phyloP scores from a whole-genome alignment of 1,284 basidiomycete species.

The Ustilago shanxiensis region DNA sequence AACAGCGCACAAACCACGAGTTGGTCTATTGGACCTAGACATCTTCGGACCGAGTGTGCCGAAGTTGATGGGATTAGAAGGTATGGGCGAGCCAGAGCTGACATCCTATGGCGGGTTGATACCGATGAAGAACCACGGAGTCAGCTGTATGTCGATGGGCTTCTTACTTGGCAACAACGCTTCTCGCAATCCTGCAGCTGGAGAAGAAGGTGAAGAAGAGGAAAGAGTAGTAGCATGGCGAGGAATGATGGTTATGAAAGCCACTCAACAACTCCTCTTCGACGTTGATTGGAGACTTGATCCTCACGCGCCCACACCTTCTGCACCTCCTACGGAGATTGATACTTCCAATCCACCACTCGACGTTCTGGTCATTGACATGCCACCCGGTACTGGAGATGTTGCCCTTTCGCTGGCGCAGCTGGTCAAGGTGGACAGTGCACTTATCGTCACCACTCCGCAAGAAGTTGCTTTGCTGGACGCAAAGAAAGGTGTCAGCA shows the following conservation, averaged over 20 bases:
- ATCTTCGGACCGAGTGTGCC: conserved; percentile 97
- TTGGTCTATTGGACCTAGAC: conserved; percentile 93
- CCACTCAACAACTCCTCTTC: conserved; percentile 94
- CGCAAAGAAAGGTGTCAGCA: conserved; percentile 90
- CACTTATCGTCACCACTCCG: conserved; percentile 83
- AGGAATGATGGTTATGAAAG: conserved; percentile 98
- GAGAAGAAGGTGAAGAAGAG: conserved; percentile 12
- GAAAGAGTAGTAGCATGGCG: conserved; percentile 83
- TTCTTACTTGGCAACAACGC: conserved; percentile 73
- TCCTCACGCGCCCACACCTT: conserved; percentile 19
- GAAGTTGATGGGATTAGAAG: conserved; percentile 90
- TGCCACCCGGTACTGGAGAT: conserved; percentile 97
- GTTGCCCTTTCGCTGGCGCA: conserved; percentile 93
- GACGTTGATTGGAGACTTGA: conserved; percentile 87
- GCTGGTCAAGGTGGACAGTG: conserved; percentile 75
- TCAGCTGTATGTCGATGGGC: conserved; percentile 98
- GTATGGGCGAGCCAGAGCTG: conserved; percentile 82
- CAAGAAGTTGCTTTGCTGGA: conserved; percentile 94
- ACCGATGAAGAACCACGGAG: conserved; percentile 87
- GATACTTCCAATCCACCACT: conserved; percentile 69
- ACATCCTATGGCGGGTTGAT: conserved; percentile 78
- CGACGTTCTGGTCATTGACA: conserved; percentile 91
- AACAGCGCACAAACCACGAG: conserved; percentile 71
- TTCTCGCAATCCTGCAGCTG: neutral
- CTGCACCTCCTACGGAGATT: conserved; percentile 2